Evolutionary conservation across 2,329 filamentous ascomycete genomes (phyloP), one percentile per base, ranked within the genome.

Genomic region (Thelonectria rubi): DNA sequence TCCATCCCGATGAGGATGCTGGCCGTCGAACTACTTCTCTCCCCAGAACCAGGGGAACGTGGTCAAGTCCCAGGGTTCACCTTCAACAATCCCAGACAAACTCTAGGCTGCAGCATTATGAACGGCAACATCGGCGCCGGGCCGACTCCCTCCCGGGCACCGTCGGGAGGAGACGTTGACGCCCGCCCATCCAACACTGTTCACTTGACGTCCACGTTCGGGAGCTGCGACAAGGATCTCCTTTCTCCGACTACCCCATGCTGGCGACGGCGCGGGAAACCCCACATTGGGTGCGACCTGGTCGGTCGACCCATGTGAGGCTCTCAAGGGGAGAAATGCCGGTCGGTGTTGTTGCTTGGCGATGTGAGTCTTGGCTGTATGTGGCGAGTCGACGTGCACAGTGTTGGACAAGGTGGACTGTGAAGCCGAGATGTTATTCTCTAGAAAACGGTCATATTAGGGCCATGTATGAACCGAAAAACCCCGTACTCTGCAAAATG

Each of bases 221-320:
- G 17, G 46, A 48, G 24, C 46, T 6, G 14, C 12, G 46, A 48
- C 46, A 30, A 17, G 46, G 46, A 30, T 48, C n/a, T 9, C 47
- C 47, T 34, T 49, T 49, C 26, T 49, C 24, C 21, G 12, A 24
- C 17, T 49, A 20, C 54, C 46, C 54, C 54, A 56, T 56, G 37
- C 30, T 34, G 17, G 21, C 15, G 45, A 21, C n/a, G n/a, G 55
- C 24, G 20, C 18, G 17, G 12, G 24, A 18, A 8, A 46, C 55
- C 45, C 55, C 55, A 50, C 55, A 45, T 24, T 10, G 21, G 32
- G 51, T 51, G 24, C n/a, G 8, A 51, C 55, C 21, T 17, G 34
- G 17, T 17, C 7, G 26, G 26, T 30, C 26, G 26, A 51, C 32
- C 47, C 55, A 51, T 57, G 39, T 50, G 55, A 57, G 55, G 55